Percentiles rank a stretch among this genome's conserved stretches.
Evolutionary conservation across 2,329 filamentous ascomycete genomes (phyloP).

Genomic region (Fusarium stilboides): DNA sequence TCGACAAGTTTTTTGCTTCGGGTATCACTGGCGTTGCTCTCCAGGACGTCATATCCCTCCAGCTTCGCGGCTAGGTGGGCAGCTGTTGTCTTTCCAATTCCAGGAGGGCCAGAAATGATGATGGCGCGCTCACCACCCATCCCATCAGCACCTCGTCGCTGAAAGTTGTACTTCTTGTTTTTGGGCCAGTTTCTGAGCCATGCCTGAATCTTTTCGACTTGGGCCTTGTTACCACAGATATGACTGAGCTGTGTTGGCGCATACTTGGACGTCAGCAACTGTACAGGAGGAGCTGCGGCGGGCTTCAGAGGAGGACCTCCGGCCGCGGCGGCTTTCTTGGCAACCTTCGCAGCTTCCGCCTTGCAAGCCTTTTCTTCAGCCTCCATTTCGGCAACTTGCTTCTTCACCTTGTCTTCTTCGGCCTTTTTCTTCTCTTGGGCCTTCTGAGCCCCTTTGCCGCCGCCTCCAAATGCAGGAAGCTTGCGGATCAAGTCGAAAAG

Average conservation of each 20-base stretch:
- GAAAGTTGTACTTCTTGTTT: slow-evolving; percentile 84
- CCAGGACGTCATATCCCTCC: slow-evolving; percentile 92
- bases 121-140: slow-evolving; percentile 88
- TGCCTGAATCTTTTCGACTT: slow-evolving; percentile 88
- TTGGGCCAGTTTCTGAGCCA: slow-evolving; percentile 91
- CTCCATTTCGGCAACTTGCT: slow-evolving; percentile 89
- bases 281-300: slow-evolving; percentile 67
- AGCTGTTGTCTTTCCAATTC: slow-evolving; percentile 97
- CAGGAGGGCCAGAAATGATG: slow-evolving; percentile 94
- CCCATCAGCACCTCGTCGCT: slow-evolving; percentile 86
- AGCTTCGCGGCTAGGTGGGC: slow-evolving; percentile 94
- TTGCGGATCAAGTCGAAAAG: slow-evolving; percentile 86
- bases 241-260: slow-evolving; percentile 87
- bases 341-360: slow-evolving; percentile 66
- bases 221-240: slow-evolving; percentile 94
- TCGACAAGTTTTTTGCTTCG: slow-evolving; percentile 97
- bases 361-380: slow-evolving; percentile 77
- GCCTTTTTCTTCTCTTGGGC: slow-evolving; percentile 86
- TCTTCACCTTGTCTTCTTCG: slow-evolving; percentile 85
- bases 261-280: slow-evolving; percentile 96
- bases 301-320: slow-evolving; percentile 50
- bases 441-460: slow-evolving; percentile 89
- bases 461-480: slow-evolving; percentile 88
- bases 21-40: slow-evolving; percentile 96
- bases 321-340: slow-evolving; percentile 58